phyloP scores from a whole-genome alignment of 257 asterid genomes.

The Nicotiana undulata region DNA sequence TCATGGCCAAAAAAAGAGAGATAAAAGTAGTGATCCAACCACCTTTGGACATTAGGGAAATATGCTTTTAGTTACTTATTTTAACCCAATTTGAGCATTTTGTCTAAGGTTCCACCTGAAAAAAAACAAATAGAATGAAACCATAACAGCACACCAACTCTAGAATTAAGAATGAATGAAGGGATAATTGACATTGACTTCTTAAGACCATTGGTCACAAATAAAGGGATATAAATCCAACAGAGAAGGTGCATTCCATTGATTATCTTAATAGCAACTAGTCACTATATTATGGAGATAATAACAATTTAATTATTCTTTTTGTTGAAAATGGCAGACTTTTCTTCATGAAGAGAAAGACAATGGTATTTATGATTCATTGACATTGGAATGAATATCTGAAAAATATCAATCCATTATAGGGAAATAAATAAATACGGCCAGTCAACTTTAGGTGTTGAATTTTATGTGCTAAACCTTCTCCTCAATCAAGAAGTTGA shows the following conservation, averaged over 20 bases:
- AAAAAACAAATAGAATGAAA: constrained; percentile 35
- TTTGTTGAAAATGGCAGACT: neutral
- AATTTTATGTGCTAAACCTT: neutral
- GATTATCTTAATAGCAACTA: constrained; percentile 16
- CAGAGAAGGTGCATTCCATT: constrained; percentile 73
- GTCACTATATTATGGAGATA: neutral
- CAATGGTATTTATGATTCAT: neutral
- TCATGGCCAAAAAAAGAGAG: too few species aligned
- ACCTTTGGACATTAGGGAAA: constrained; percentile 6
- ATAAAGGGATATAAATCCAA: constrained; percentile 33
- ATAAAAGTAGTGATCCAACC: constrained; percentile 1
- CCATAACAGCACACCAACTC: constrained; percentile 37
- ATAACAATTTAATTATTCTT: neutral
- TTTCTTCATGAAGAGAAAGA: neutral
- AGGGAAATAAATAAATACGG: neutral
- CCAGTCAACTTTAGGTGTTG: neutral
- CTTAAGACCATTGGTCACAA: constrained; percentile 22
- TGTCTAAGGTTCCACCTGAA: constrained; percentile 28
- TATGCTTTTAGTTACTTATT: constrained; percentile 8
- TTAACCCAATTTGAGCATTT: constrained; percentile 33
- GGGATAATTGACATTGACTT: constrained; percentile 39
- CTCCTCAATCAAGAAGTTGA: neutral
- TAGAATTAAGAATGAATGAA: constrained; percentile 30
- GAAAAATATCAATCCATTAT: neutral
- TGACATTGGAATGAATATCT: neutral